These are phyloP conservation scores for Neurospora sp. DNA, from an alignment of 495 filamentous ascomycete species.

Conservation along the genomic window DNA sequence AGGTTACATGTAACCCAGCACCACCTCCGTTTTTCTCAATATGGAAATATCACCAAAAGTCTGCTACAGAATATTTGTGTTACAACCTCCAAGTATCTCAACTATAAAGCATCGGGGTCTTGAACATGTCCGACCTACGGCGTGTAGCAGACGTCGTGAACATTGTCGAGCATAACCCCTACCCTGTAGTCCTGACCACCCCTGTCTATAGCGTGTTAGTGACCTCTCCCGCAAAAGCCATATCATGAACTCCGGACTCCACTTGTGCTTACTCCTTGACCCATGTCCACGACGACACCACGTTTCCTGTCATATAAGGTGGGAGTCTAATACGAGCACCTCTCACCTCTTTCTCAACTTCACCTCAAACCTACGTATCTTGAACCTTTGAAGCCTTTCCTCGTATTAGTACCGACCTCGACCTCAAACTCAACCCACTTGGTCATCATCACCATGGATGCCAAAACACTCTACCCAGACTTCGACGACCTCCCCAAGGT, in stretches of 20 bases:
- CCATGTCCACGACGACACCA: neutral
- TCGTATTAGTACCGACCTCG: neutral
- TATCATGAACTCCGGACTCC: neutral
- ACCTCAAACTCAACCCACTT: neutral
- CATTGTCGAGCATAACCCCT: neutral
- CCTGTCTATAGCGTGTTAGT: neutral
- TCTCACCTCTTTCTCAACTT: neutral
- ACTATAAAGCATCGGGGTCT: neutral
- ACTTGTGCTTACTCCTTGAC: neutral
- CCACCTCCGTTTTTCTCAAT: neutral
- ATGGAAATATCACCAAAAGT: neutral
- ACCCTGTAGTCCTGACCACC: neutral
- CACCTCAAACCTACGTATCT: neutral
- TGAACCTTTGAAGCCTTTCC: neutral
- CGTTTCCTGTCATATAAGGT: neutral
- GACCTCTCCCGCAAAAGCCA: neutral
- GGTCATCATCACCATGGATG: constrained; percentile 5
- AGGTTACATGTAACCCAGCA: neutral
- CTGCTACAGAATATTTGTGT: neutral
- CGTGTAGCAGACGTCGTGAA: neutral
- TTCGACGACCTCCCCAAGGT: constrained; percentile 53
- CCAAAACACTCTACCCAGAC: constrained; percentile 23
- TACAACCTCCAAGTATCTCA: neutral
- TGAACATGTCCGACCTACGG: neutral
- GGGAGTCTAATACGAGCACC: no score